Base-by-base conservation (phyloP, 2,329 filamentous ascomycete genomes). In the Fusarium oligoseptatum region DNA sequence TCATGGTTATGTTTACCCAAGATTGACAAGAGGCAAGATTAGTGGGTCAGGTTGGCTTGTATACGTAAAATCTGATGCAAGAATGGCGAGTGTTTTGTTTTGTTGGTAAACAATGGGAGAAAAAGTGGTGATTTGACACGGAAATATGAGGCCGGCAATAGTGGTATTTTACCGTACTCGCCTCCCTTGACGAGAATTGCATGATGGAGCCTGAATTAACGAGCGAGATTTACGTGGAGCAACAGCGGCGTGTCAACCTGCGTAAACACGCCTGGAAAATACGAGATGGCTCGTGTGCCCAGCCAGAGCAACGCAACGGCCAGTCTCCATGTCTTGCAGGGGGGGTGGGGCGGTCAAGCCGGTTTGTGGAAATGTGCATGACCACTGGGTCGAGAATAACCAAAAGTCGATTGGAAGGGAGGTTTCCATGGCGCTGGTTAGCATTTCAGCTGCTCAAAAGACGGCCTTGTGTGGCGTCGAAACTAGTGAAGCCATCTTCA, bases 401-500 rank as follows among this genome's bases (percentile, higher is more conserved):
- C 12, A 57, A 34, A 43, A 58, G 27, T 43, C 34, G 17, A 70
- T 57, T 45, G 39, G 52, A 24, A 58, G 22, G 67, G 22, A 63
- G 36, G 45, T 43, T 71, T 55, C 67, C 50, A 43, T 61, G 6
- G 32, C 9, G n/a, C 27, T 58, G 24, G 55, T 39, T 52, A 71
- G 64, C 41, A 29, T 52, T 50, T 64, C 39, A 68, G 68, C 68
- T 71, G 12, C 22, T 45, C 34, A 20, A 3, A 12, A 4, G 6
- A 34, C 52, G 52, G 37, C 37, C 43, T 72, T 27, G 8, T 32
- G 55, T 68, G 64, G 70, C 70, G 58, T 27, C 48, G 24, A 15
- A 37, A 60, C 68, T 72, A 72, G 66, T 43, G 45, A 71, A 64
- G 39, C 62, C 36, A 71, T 58, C 60, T 48, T 58, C 41, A 70